A percentile compares a stretch with the other conserved stretches of the same genome.
phyloP scores from a whole-genome alignment of 2,329 filamentous ascomycete genomes.

The Aspergillus tamarii region DNA sequence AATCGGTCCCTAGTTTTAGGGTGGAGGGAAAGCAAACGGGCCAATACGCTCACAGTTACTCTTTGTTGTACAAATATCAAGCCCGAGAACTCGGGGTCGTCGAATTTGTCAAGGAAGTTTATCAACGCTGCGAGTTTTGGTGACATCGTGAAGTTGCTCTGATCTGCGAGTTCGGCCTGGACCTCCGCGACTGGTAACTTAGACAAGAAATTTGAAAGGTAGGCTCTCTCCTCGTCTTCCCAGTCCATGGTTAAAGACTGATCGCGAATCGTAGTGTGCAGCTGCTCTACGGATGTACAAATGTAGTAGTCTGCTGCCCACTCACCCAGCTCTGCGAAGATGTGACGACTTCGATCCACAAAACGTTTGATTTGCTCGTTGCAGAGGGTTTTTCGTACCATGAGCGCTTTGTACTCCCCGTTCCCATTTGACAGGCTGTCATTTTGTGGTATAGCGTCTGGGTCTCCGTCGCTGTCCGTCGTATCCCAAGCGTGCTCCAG shows the following conservation, averaged over 20 bases:
- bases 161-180: background rate
- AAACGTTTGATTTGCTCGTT: constrained; percentile 62
- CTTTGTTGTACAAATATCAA: constrained; percentile 71
- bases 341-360: constrained; percentile 51
- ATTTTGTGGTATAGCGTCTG: constrained; percentile 57
- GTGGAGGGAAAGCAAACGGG: constrained; percentile 59
- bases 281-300: constrained; percentile 48
- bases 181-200: constrained; percentile 25
- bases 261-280: constrained; percentile 26
- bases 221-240: constrained; percentile 56
- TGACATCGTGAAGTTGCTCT: constrained; percentile 46
- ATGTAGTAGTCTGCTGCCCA: constrained; percentile 74
- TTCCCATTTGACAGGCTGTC: constrained; percentile 40
- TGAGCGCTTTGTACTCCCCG: constrained; percentile 32
- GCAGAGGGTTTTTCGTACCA: constrained; percentile 40
- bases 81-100: constrained; percentile 53
- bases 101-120: constrained; percentile 51
- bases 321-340: constrained; percentile 63
- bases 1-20: constrained; percentile 54
- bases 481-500: constrained; percentile 46
- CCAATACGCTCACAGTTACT: constrained; percentile 62
- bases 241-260: constrained; percentile 45
- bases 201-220: constrained; percentile 52
- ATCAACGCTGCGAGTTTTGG: constrained; percentile 63
- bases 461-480: constrained; percentile 65